Conservation (phyloP, 805 yeast species). For the Yarrowia deformans region DNA sequence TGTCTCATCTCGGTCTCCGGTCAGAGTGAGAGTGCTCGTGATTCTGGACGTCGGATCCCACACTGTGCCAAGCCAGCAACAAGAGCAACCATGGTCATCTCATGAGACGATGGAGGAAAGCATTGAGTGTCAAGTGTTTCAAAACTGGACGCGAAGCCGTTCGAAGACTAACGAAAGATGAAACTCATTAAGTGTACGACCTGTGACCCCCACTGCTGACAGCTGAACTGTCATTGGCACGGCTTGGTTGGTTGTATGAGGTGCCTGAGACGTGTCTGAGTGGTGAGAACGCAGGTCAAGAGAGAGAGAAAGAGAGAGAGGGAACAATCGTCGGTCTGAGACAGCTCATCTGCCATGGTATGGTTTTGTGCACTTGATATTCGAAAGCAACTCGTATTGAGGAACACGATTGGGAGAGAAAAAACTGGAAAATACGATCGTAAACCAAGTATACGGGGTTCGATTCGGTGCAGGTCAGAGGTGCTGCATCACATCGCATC, state of each 20-base stretch:
- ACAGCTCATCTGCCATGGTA: background rate
- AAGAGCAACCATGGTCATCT: background rate
- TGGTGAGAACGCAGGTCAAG: background rate
- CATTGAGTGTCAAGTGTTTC: too few species aligned
- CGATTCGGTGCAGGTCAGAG: constrained; percentile 16
- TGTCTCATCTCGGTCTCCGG: background rate
- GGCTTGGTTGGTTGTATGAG: background rate
- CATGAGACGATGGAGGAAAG: too few species aligned
- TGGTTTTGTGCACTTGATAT: background rate
- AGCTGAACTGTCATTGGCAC: background rate
- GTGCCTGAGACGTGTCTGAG: constrained; percentile 1
- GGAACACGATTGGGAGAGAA: background rate
- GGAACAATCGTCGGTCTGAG: background rate
- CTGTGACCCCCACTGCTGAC: too few species aligned
- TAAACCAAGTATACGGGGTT: background rate
- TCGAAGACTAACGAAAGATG: too few species aligned
- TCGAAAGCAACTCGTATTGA: background rate
- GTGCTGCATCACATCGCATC: background rate
- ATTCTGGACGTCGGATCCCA: background rate
- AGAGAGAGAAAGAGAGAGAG: background rate
- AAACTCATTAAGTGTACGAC: too few species aligned
- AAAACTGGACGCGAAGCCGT: too few species aligned
- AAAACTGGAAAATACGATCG: background rate
- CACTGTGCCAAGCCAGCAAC: background rate
- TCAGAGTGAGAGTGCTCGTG: too few species aligned